These are phyloP conservation scores for Penicillium sclerotigenum DNA, from an alignment of 2,329 filamentous ascomycete species.

Conservation along the genomic window DNA sequence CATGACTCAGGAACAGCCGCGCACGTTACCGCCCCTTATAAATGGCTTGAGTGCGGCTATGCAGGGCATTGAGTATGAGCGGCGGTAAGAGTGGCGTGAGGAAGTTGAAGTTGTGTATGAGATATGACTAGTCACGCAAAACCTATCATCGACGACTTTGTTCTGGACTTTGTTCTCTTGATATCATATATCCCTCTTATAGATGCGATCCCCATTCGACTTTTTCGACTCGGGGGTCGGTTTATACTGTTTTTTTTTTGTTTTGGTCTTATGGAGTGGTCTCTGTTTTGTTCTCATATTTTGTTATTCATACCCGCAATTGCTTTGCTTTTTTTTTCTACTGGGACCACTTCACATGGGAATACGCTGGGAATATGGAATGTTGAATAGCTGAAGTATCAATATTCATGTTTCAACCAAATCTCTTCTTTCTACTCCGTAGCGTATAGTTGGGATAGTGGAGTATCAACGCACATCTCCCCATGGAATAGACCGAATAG, in stretches of 20 bases:
- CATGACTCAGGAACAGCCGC: conserved; percentile 42
- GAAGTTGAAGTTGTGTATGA: conserved; percentile 15
- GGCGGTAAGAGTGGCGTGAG: conserved; percentile 31
- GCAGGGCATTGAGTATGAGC: conserved; percentile 52
- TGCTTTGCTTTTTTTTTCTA: conserved; percentile 6
- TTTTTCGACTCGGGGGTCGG: not conserved
- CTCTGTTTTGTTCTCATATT: conserved; percentile 9
- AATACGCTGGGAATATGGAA: conserved; percentile 13
- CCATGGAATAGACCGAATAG: not conserved
- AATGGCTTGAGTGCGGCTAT: conserved; percentile 46
- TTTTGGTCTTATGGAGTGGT: conserved; percentile 17
- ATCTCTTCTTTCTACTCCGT: not conserved
- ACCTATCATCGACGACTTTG: conserved; percentile 13
- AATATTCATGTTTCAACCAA: not conserved
- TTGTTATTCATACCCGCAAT: conserved; percentile 24
- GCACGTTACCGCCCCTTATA: conserved; percentile 48
- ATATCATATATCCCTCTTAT: conserved; percentile 21
- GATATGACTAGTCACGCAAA: conserved; percentile 26
- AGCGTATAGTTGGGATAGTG: not conserved
- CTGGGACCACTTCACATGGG: conserved; percentile 1
- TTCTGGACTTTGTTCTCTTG: conserved; percentile 15
- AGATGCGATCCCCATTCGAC: conserved; percentile 13
- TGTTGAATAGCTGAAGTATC: conserved; percentile 1
- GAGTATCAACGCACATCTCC: not conserved
- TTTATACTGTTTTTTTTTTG: conserved; percentile 5